These are phyloP conservation scores for Boletus vinaceobasis DNA, from an alignment of 768 basidiomycete species.

Conservation along the genomic window DNA sequence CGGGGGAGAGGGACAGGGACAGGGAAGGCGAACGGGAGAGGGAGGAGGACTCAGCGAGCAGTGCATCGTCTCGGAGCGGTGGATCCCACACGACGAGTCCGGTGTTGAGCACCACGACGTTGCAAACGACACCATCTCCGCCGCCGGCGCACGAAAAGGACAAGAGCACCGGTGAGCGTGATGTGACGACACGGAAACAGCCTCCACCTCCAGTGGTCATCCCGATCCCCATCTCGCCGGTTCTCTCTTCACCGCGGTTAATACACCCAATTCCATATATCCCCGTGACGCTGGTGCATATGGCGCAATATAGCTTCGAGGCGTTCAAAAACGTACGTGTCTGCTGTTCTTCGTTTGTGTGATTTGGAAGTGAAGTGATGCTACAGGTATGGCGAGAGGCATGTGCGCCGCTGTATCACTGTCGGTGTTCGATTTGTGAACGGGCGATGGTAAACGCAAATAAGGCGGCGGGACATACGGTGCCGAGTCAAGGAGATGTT, in stretches of 20 bases:
- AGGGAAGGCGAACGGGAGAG: constrained; percentile 34
- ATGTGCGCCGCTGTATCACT: constrained; percentile 66
- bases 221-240: constrained; percentile 55
- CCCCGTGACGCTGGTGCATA: constrained; percentile 51
- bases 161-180: constrained; percentile 30
- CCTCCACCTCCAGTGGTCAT: constrained; percentile 31
- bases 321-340: constrained; percentile 52
- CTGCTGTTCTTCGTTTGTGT: neutral
- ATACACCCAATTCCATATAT: constrained; percentile 68
- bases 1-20: constrained; percentile 15
- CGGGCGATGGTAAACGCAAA: constrained; percentile 57
- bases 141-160: constrained; percentile 47
- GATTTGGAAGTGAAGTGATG: neutral
- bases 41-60: constrained; percentile 47
- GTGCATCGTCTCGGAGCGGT: constrained; percentile 45
- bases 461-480: constrained; percentile 37
- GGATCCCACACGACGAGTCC: constrained; percentile 67
- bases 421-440: constrained; percentile 70
- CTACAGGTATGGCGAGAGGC: constrained; percentile 71
- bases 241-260: constrained; percentile 57
- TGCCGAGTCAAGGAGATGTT: constrained; percentile 26
- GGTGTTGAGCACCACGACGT: constrained; percentile 66
- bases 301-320: constrained; percentile 58
- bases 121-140: constrained; percentile 77
- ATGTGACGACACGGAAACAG: constrained; percentile 11